Evolutionary conservation across 2,329 filamentous ascomycete genomes (phyloP).

Genomic region (Pyricularia pennisetigena): DNA sequence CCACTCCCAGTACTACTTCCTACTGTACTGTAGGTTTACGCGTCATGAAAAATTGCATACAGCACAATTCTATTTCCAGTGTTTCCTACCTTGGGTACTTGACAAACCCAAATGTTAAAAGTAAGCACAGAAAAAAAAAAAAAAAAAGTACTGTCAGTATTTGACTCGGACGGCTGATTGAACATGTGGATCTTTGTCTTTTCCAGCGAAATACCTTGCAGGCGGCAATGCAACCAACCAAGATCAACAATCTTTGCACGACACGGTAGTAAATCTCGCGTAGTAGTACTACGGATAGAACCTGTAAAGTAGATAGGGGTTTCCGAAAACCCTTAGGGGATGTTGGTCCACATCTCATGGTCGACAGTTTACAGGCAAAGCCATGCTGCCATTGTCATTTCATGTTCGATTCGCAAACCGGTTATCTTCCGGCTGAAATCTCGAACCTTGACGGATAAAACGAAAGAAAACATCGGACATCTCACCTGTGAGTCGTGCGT

Average conservation of each 20-base stretch:
- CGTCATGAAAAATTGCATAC: not conserved
- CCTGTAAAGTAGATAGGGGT: not conserved
- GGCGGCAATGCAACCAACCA: not conserved
- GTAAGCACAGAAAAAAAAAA: no score
- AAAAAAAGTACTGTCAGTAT: no score
- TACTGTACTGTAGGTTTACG: not conserved
- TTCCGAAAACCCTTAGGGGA: not conserved
- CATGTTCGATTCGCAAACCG: not conserved
- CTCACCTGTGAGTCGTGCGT: not conserved
- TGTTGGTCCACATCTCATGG: not conserved
- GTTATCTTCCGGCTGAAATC: not conserved
- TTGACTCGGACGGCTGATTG: no score
- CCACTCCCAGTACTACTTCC: not conserved
- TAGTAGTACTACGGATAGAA: no score
- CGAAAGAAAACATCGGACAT: not conserved
- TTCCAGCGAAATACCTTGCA: not conserved
- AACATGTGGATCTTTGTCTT: not conserved
- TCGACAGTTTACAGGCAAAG: not conserved
- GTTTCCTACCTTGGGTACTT: not conserved
- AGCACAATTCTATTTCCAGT: not conserved
- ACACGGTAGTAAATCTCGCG: not conserved
- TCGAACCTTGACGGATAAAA: not conserved
- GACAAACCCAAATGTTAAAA: no score
- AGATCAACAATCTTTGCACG: not conserved
- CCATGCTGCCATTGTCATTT: not conserved